These are phyloP conservation scores for Ustilago loliicola DNA, from an alignment of 1,284 basidiomycete species.

Conservation along the genomic window DNA sequence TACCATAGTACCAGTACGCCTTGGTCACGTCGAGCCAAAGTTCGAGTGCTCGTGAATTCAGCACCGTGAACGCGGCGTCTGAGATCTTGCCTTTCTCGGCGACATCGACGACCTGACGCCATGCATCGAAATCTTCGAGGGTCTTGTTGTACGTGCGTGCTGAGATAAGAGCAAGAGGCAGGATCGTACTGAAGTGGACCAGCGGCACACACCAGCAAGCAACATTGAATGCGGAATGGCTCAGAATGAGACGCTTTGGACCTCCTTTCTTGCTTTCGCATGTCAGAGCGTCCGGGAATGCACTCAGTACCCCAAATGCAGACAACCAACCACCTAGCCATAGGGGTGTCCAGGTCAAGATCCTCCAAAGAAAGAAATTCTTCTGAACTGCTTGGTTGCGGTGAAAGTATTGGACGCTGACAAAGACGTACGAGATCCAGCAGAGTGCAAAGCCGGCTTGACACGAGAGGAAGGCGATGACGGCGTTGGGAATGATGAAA, in stretches of 20 bases:
- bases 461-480: slow-evolving; percentile 28
- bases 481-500: slow-evolving; percentile 40
- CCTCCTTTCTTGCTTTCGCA: slow-evolving; percentile 14
- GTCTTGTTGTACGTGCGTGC: slow-evolving; percentile 4
- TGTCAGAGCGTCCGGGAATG: slow-evolving; percentile 42
- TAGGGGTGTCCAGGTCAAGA: slow-evolving; percentile 25
- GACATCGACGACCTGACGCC: neutral
- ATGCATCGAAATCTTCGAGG: slow-evolving; percentile 8
- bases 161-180: slow-evolving; percentile 17
- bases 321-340: slow-evolving; percentile 38
- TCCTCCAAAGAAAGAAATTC: slow-evolving; percentile 18
- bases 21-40: slow-evolving; percentile 32
- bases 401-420: slow-evolving; percentile 24
- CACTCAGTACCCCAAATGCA: slow-evolving; percentile 31
- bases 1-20: slow-evolving; percentile 26
- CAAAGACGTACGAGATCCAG: slow-evolving; percentile 21
- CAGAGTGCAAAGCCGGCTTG: slow-evolving; percentile 13
- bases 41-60: neutral
- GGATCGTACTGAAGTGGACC: slow-evolving; percentile 13
- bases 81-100: neutral
- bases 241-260: slow-evolving; percentile 33
- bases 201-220: slow-evolving; percentile 25
- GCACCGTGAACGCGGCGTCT: neutral
- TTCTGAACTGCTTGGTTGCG: slow-evolving; percentile 3
- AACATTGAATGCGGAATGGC: slow-evolving; percentile 27